phyloP scores from a whole-genome alignment of 2,329 filamentous ascomycete species.

The Simplicillium sp. region DNA sequence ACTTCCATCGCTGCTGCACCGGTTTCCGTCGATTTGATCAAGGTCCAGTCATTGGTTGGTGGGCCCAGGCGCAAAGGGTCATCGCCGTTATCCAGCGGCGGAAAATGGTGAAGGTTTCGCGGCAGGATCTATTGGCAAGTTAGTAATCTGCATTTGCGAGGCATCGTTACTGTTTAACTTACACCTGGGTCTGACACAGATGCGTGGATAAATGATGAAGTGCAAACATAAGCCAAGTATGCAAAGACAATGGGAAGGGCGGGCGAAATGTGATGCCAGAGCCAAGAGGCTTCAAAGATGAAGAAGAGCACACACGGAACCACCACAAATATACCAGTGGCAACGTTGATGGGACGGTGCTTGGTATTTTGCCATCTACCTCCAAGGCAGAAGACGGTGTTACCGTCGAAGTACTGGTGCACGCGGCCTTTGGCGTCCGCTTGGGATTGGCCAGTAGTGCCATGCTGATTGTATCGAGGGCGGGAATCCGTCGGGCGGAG shows the following conservation, averaged over 20 bases:
- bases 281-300: constrained; percentile 70
- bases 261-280: constrained; percentile 80
- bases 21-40: constrained; percentile 71
- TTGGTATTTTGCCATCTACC: constrained; percentile 83
- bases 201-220: constrained; percentile 90
- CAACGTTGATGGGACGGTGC: constrained; percentile 80
- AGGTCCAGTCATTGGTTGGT: constrained; percentile 85
- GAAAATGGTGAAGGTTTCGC: constrained; percentile 82
- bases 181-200: constrained; percentile 89
- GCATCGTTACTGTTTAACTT: constrained; percentile 30
- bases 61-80: constrained; percentile 77
- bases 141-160: background rate
- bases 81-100: constrained; percentile 62
- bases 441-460: constrained; percentile 10
- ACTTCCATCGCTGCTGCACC: constrained; percentile 89
- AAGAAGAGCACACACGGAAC: constrained; percentile 78
- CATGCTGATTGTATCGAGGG: no score
- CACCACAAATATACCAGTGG: constrained; percentile 72
- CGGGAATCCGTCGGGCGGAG: constrained; percentile 38
- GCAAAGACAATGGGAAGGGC: constrained; percentile 83
- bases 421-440: constrained; percentile 47
- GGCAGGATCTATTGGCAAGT: constrained; percentile 62
- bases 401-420: constrained; percentile 88
- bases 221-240: constrained; percentile 82
- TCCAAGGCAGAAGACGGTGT: constrained; percentile 80